Conservation (phyloP, 2,329 filamentous ascomycete species). For the Talaromyces piceae region DNA sequence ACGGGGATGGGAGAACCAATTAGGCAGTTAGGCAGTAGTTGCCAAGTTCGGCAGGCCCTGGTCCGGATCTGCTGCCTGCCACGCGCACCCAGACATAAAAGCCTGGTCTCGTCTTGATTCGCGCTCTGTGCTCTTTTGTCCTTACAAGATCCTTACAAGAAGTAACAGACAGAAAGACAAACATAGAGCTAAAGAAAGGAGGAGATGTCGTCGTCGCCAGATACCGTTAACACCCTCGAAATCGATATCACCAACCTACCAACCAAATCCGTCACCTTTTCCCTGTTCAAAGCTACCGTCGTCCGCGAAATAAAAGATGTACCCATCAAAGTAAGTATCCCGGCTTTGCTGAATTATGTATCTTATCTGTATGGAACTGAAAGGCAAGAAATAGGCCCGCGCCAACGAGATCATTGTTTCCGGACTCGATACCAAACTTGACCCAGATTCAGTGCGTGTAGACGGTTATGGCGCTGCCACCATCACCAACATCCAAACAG, state of each 20-base stretch:
- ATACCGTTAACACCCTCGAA: conserved; percentile 14
- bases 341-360: not conserved
- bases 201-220: conserved; percentile 8
- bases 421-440: conserved; percentile 47
- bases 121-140: too few species aligned
- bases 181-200: too few species aligned
- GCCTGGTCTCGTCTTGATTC: too few species aligned
- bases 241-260: conserved; percentile 49
- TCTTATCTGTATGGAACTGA: conserved; percentile 1
- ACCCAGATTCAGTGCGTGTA: conserved; percentile 53
- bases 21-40: too few species aligned
- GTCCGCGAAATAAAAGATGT: conserved; percentile 52
- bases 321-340: conserved; percentile 37
- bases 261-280: conserved; percentile 57
- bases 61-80: too few species aligned
- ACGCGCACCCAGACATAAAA: too few species aligned
- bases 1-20: too few species aligned
- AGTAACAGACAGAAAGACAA: too few species aligned
- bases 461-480: conserved; percentile 52
- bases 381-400: conserved; percentile 37
- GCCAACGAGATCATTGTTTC: conserved; percentile 51
- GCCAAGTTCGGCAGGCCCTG: too few species aligned
- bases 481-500: conserved; percentile 56
- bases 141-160: too few species aligned
- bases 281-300: conserved; percentile 54